A percentile compares a stretch with the other conserved stretches of the same genome.
These are phyloP conservation scores for Dactylellina sp. DNA, from an alignment of 2,329 filamentous ascomycete species.

Conservation along the genomic window DNA sequence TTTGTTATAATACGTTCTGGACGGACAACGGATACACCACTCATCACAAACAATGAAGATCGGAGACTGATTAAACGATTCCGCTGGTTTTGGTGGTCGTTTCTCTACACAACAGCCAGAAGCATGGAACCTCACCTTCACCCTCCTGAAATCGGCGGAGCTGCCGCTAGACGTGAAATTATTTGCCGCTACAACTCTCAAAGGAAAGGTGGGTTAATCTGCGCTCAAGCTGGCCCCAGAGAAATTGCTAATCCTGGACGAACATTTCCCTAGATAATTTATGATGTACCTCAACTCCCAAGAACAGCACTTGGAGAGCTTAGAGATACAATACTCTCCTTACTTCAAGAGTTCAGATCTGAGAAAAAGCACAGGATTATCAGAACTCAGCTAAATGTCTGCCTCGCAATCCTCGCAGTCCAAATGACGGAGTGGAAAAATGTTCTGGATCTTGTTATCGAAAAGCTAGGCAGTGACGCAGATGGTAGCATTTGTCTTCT, in stretches of 20 bases:
- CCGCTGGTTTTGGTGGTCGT: conserved; percentile 32
- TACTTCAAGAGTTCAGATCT: conserved; percentile 82
- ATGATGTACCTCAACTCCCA: conserved; percentile 90
- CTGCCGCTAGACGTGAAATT: conserved; percentile 83
- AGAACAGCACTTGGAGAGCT: conserved; percentile 78
- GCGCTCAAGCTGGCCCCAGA: conserved; percentile 18
- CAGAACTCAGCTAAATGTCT: conserved; percentile 92
- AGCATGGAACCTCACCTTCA: conserved; percentile 89
- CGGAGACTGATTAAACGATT: conserved; percentile 50
- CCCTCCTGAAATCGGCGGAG: conserved; percentile 83
- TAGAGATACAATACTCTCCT: conserved; percentile 82
- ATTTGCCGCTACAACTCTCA: conserved; percentile 95
- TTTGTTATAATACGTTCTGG: conserved; percentile 51
- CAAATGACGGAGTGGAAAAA: conserved; percentile 97
- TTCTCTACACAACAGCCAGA: conserved; percentile 72
- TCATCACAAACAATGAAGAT: conserved; percentile 41
- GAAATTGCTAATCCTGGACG: conserved; percentile 16
- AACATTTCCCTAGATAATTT: conserved; percentile 79
- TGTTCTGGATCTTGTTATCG: conserved; percentile 83
- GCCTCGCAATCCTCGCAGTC: conserved; percentile 91
- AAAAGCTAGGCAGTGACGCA: conserved; percentile 79
- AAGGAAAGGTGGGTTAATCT: conserved; percentile 82
- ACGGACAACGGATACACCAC: conserved; percentile 50
- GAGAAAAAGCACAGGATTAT: conserved; percentile 81
- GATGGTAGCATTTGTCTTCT: conserved; percentile 87